Percentiles rank a stretch among this genome's conserved stretches.
Conservation (phyloP, 805 yeast species). For the Ogataea trehaloabstinens region DNA sequence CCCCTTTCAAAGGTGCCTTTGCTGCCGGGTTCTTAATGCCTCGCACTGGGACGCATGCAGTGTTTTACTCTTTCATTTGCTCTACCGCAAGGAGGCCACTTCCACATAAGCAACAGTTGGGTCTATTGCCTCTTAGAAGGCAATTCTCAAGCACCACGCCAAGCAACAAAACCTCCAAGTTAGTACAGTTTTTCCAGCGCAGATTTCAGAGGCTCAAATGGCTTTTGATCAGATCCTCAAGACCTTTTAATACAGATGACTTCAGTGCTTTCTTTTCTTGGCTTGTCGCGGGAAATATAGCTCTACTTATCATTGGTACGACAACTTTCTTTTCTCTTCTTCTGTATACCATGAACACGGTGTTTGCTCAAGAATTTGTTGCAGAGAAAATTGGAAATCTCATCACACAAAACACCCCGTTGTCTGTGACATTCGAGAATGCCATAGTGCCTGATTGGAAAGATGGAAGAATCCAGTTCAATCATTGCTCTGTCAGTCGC, state of each 20-base stretch:
- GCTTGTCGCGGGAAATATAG: conserved; percentile 83
- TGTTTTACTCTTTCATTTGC: no score
- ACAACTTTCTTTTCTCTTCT: conserved; percentile 87
- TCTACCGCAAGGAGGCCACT: no score
- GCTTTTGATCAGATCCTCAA: conserved; percentile 67
- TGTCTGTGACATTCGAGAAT: conserved; percentile 83
- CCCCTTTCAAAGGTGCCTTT: no score
- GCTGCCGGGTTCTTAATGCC: no score
- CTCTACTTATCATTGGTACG: conserved; percentile 79
- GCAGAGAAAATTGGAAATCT: conserved; percentile 80
- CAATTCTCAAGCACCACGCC: neutral
- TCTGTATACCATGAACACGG: conserved; percentile 74
- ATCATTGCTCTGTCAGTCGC: conserved; percentile 80
- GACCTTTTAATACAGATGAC: conserved; percentile 93
- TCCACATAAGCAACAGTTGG: no score
- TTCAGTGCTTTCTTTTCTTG: conserved; percentile 87
- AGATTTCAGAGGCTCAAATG: conserved; percentile 50
- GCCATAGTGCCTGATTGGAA: conserved; percentile 96
- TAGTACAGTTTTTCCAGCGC: conserved; percentile 1
- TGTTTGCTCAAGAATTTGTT: conserved; percentile 84
- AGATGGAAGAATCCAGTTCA: conserved; percentile 79
- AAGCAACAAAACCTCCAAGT: neutral
- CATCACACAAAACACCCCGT: conserved; percentile 77
- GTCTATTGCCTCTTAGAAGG: no score
- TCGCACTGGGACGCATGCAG: no score